phyloP scores from a whole-genome alignment of 169 alveolate genomes.

The Miamiensis avidus region DNA sequence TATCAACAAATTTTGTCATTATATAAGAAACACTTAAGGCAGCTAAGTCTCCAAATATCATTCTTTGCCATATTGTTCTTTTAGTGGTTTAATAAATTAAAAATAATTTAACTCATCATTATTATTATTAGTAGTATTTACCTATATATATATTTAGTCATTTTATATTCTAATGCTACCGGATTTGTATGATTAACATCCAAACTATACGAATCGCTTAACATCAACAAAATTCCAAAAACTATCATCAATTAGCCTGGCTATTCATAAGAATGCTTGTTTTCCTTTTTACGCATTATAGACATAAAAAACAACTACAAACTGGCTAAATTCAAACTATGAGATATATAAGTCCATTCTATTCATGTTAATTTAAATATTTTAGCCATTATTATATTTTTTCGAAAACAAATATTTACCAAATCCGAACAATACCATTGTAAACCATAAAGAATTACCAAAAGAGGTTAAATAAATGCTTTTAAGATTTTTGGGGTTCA shows the following conservation, averaged over 20 bases:
- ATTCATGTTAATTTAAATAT: not conserved
- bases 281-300: conserved; percentile 3
- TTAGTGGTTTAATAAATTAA: conserved; percentile 2
- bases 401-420: no score
- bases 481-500: conserved; percentile 18
- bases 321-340: not conserved
- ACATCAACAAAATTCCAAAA: conserved; percentile 13
- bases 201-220: not conserved
- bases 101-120: conserved; percentile 2
- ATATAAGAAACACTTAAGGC: conserved; percentile 16
- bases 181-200: not conserved
- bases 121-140: not conserved
- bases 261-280: conserved; percentile 10
- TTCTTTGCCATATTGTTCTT: conserved; percentile 35
- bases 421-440: conserved; percentile 34
- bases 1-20: conserved; percentile 15
- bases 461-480: conserved; percentile 30
- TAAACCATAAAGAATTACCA: conserved; percentile 20
- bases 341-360: not conserved
- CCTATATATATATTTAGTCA: not conserved
- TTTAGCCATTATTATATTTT: no score
- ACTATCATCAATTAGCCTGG: conserved; percentile 11
- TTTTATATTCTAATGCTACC: not conserved
- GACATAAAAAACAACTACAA: conserved; percentile 1
- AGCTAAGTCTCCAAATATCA: conserved; percentile 28